Conservation (phyloP, 768 basidiomycete genomes). For the Ramaria rubella region DNA sequence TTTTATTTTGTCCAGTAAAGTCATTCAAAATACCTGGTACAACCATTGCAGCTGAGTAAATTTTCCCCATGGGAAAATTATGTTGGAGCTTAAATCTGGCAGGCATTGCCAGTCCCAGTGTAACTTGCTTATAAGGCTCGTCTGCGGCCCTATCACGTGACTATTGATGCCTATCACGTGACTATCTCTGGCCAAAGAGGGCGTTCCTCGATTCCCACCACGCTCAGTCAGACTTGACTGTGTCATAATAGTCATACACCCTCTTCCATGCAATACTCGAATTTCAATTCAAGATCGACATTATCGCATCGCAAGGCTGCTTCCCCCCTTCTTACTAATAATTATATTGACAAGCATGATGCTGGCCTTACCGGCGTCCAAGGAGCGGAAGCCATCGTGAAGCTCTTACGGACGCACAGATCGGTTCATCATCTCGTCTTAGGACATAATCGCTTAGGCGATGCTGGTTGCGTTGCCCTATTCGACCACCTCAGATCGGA, state of each 20-base stretch:
- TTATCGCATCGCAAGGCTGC: not conserved
- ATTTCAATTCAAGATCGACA: not conserved
- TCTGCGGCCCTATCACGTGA: too few species aligned
- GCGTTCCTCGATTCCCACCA: not conserved
- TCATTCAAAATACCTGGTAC: too few species aligned
- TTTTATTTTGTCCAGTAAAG: too few species aligned
- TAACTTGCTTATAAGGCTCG: too few species aligned
- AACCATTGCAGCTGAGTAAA: too few species aligned
- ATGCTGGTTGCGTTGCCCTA: constrained; percentile 49
- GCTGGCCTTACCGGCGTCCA: constrained; percentile 1
- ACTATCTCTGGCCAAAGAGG: too few species aligned
- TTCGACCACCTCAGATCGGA: constrained; percentile 49
- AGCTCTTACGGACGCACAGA: not conserved
- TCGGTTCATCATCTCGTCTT: constrained; percentile 33
- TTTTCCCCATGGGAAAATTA: too few species aligned
- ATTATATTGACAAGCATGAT: constrained; percentile 4
- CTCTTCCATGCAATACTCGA: not conserved
- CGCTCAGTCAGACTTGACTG: not conserved
- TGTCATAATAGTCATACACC: not conserved
- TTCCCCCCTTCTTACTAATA: not conserved
- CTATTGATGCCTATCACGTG: too few species aligned
- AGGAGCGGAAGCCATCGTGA: constrained; percentile 3
- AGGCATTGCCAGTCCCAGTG: too few species aligned
- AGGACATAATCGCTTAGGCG: constrained; percentile 49
- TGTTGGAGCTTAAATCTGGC: too few species aligned